Base-by-base conservation (phyloP, 371 early-diverging fungal species). In the Saksenaea oblongispora region DNA sequence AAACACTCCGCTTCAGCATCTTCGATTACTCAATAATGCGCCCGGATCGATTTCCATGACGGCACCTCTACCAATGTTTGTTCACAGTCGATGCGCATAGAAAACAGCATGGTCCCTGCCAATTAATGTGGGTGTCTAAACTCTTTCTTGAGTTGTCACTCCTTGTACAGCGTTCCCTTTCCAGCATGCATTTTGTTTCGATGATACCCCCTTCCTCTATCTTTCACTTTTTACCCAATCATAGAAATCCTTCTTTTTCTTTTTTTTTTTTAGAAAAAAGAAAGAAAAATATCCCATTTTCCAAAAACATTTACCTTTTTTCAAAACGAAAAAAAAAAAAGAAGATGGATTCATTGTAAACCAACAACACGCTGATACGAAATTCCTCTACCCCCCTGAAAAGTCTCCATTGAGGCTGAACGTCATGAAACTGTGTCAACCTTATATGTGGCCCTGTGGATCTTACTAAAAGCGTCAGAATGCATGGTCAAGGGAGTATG, bases 11-110 rank as follows among this genome's bases (percentile, higher is more conserved):
- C 44, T 70, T 31, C 59, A 70, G 53, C 70, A 70, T 34, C 47
- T 70, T 8, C 62, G 70, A 10, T 39, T 70, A 57, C 47, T 70
- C 17, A 70, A 70, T 51, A 70, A 70, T 36, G 62, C 70, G 51
- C 70, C 70, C 11, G 57, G 47, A 8, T 65, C 70, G n/a, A 59
- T 70, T 27, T 69, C 69, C 31, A 58, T 58, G 41, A 41, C 37
- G 24, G 28, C 58, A 18, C 58, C 58, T 41, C 36, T 41, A 58
- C 58, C 58, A 15, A 58, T 39, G 28, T 58, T 58, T 58, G 58
- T 58, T 13, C 58, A 62, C 17, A 34, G 56, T 34, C 56, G 47
- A 15, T 44, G 28, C 17, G 42, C 63, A 62, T 56, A 55, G 51
- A 37, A 47, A 47, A 22, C 51, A 47, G 22, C 22, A 11, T 22